Conservation (phyloP, 805 yeast genomes). For the Tetrapisispora namnaoensis region DNA sequence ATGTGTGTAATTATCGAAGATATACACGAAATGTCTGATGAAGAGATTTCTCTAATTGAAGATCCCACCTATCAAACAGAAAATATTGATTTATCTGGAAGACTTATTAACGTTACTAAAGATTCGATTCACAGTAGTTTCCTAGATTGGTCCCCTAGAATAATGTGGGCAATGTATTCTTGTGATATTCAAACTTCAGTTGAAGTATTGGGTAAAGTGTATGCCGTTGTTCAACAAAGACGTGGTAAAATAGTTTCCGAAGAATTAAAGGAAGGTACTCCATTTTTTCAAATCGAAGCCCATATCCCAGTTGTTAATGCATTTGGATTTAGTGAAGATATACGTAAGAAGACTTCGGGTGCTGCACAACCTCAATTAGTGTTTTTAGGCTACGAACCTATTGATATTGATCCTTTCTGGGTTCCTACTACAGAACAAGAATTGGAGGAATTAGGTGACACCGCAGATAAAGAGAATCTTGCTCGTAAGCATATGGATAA, state of each 20-base stretch:
- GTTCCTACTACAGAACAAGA: conserved; percentile 97
- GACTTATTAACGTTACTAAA: conserved; percentile 62
- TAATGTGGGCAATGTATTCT: conserved; percentile 84
- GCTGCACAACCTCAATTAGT: conserved; percentile 95
- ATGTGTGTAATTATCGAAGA: conserved; percentile 46
- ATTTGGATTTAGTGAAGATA: conserved; percentile 92
- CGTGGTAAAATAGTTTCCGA: conserved; percentile 80
- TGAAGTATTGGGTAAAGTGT: conserved; percentile 90
- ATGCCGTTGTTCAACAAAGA: conserved; percentile 83
- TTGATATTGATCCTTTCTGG: conserved; percentile 96
- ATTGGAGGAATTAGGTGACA: conserved; percentile 83
- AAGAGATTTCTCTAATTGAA: conserved; percentile 18
- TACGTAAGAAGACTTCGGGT: conserved; percentile 87
- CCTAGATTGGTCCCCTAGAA: conserved; percentile 76
- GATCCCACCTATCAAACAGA: conserved; percentile 20
- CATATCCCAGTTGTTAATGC: conserved; percentile 89
- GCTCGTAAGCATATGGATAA: conserved; percentile 80
- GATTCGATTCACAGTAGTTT: conserved; percentile 64
- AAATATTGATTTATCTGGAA: conserved; percentile 50
- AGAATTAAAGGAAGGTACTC: conserved; percentile 97
- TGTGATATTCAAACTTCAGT: conserved; percentile 94
- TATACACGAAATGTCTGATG: conserved; percentile 26
- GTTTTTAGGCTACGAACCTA: conserved; percentile 76
- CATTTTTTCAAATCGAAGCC: conserved; percentile 82
- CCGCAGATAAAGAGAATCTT: conserved; percentile 83